These are phyloP conservation scores for Flaveria brownii DNA, from an alignment of 129 eudicot species.

Conservation along the genomic window DNA sequence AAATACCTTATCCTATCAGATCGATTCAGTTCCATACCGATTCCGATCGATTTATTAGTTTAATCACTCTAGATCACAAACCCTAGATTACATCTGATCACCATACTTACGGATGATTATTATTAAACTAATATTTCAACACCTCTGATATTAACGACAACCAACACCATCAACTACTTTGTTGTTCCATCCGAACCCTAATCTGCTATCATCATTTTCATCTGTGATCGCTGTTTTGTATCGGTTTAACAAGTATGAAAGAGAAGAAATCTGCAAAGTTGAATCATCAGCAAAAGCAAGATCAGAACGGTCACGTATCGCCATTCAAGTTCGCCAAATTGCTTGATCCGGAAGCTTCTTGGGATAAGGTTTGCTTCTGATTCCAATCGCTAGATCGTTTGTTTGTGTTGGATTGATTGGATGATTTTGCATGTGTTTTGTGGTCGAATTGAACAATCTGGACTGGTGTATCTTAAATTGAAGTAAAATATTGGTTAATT, in stretches of 20 bases:
- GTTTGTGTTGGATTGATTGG: neutral
- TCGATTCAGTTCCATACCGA: neutral
- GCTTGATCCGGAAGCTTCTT: constrained; percentile 81
- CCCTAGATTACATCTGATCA: neutral
- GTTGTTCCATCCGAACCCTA: constrained; percentile 11
- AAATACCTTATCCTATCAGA: constrained; percentile 12
- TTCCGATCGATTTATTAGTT: constrained; percentile 13
- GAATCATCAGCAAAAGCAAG: constrained; percentile 24
- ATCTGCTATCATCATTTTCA: neutral
- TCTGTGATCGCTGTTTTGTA: neutral
- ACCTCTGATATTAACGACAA: neutral
- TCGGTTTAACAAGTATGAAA: constrained; percentile 29
- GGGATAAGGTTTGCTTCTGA: constrained; percentile 64
- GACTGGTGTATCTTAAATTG: neutral
- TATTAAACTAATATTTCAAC: neutral
- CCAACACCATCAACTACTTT: constrained; percentile 5
- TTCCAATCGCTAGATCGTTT: neutral
- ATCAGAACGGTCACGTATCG: constrained; percentile 59
- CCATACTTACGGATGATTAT: neutral
- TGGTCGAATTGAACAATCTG: neutral
- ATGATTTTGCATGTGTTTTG: neutral
- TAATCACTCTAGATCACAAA: constrained; percentile 28
- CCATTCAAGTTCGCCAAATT: constrained; percentile 67
- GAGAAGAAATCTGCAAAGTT: constrained; percentile 49
- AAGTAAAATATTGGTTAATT: neutral